phyloP scores from a whole-genome alignment of 2,329 filamentous ascomycete species.

The Cytospora piceicola region DNA sequence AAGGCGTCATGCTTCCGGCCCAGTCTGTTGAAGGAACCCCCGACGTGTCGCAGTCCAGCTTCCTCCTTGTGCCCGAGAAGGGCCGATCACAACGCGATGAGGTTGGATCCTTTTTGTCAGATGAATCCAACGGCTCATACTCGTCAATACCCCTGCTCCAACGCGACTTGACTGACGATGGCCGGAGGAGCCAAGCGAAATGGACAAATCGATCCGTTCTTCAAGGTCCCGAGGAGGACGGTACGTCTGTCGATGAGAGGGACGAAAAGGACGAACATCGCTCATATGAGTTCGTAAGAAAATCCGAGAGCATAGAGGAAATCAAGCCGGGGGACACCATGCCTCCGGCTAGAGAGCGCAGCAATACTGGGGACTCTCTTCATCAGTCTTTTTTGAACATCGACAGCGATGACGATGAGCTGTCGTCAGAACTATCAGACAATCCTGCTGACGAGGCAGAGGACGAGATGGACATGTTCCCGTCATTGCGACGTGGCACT shows the following conservation, averaged over 20 bases:
- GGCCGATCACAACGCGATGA: conserved; percentile 40
- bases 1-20: conserved; percentile 42
- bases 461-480: conserved; percentile 35
- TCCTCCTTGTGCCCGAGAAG: conserved; percentile 32
- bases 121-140: conserved; percentile 73
- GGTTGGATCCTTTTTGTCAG: conserved; percentile 55
- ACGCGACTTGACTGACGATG: conserved; percentile 62
- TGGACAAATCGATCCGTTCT: conserved; percentile 63
- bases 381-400: conserved; percentile 51
- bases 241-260: conserved; percentile 30
- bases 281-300: conserved; percentile 60
- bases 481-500: conserved; percentile 34
- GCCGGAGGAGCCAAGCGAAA: conserved; percentile 46
- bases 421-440: conserved; percentile 65
- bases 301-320: conserved; percentile 56
- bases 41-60: conserved; percentile 30
- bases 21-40: conserved; percentile 33
- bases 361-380: conserved; percentile 21
- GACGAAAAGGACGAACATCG: conserved; percentile 41
- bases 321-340: conserved; percentile 41
- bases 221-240: conserved; percentile 49
- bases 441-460: conserved; percentile 49
- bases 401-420: conserved; percentile 56
- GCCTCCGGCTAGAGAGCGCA: conserved; percentile 36
- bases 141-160: conserved; percentile 78